Percentiles rank a stretch among this genome's conserved stretches.
These are phyloP conservation scores for Bipolaris sorokiniana DNA, from an alignment of 2,329 filamentous ascomycete genomes.

Conservation along the genomic window DNA sequence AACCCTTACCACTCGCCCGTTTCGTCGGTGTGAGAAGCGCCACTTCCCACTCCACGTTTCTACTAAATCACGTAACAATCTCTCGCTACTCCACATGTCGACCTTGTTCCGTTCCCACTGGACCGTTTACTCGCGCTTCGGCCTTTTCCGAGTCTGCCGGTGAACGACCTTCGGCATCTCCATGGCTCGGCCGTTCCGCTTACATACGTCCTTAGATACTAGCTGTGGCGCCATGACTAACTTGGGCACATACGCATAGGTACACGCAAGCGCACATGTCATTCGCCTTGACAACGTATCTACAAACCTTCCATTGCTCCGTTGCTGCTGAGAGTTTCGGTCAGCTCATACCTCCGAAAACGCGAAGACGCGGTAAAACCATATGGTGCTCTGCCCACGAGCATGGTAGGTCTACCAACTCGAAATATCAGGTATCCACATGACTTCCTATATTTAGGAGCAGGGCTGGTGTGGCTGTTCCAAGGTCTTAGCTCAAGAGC, in stretches of 20 bases:
- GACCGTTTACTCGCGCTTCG: slow-evolving; percentile 13
- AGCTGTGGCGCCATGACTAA: slow-evolving; percentile 2
- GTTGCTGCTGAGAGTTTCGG: slow-evolving; percentile 2
- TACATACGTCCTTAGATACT: neutral
- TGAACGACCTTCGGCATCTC: slow-evolving; percentile 15
- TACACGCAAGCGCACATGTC: neutral
- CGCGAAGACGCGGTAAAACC: slow-evolving; percentile 9
- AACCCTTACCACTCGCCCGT: slow-evolving; percentile 11
- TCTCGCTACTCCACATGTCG: slow-evolving; percentile 13
- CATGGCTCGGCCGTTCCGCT: slow-evolving; percentile 19
- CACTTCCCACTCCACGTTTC: slow-evolving; percentile 18
- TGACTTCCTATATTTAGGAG: neutral
- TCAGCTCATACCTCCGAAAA: slow-evolving; percentile 2
- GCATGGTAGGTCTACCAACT: slow-evolving; percentile 8
- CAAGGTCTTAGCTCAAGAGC: slow-evolving; percentile 4
- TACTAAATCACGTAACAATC: slow-evolving; percentile 3
- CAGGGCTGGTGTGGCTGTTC: slow-evolving; percentile 8
- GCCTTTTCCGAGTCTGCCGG: slow-evolving; percentile 18
- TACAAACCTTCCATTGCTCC: slow-evolving; percentile 12
- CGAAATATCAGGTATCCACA: neutral
- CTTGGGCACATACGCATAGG: neutral
- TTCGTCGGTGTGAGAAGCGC: slow-evolving; percentile 42
- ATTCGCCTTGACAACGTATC: slow-evolving; percentile 6
- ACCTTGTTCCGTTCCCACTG: slow-evolving; percentile 10
- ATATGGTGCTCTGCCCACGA: slow-evolving; percentile 5